Percentiles rank a stretch among this genome's conserved stretches.
phyloP scores from a whole-genome alignment of 345 rosid species.

The Syzygium aqueum region DNA sequence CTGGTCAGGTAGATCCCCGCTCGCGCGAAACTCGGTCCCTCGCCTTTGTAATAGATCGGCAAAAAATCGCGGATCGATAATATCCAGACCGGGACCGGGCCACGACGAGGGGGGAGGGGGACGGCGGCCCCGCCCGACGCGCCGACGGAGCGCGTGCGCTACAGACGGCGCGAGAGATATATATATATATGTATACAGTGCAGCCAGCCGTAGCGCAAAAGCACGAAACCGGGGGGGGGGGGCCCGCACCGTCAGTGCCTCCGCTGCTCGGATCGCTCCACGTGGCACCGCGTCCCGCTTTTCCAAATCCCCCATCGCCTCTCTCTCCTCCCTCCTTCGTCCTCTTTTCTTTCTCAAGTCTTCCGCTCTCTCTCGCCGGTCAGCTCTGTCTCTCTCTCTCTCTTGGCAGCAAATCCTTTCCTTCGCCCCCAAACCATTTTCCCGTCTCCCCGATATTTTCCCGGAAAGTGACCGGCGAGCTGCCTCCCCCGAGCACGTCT shows the following conservation, averaged over 20 bases:
- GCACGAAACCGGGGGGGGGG: too few species aligned
- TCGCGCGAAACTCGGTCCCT: neutral
- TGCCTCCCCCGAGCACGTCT: neutral
- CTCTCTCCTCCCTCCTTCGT: neutral
- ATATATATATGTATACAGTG: too few species aligned
- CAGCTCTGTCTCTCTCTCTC: neutral
- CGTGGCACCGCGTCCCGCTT: neutral
- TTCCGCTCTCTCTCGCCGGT: neutral
- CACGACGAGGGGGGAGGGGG: neutral
- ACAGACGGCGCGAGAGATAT: too few species aligned
- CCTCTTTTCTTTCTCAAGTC: neutral
- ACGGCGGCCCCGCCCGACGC: neutral
- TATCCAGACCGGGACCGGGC: too few species aligned
- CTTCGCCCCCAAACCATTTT: neutral
- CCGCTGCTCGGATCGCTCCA: neutral
- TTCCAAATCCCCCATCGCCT: neutral
- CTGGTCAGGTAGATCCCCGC: neutral
- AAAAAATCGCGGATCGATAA: too few species aligned
- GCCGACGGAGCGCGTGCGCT: neutral
- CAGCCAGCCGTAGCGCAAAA: neutral
- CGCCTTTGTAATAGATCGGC: too few species aligned
- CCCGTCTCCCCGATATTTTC: neutral
- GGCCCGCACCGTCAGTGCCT: neutral
- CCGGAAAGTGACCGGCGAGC: neutral
- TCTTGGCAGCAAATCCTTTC: neutral